phyloP scores from a whole-genome alignment of 2,329 filamentous ascomycete genomes.

The Colletotrichum sp. region DNA sequence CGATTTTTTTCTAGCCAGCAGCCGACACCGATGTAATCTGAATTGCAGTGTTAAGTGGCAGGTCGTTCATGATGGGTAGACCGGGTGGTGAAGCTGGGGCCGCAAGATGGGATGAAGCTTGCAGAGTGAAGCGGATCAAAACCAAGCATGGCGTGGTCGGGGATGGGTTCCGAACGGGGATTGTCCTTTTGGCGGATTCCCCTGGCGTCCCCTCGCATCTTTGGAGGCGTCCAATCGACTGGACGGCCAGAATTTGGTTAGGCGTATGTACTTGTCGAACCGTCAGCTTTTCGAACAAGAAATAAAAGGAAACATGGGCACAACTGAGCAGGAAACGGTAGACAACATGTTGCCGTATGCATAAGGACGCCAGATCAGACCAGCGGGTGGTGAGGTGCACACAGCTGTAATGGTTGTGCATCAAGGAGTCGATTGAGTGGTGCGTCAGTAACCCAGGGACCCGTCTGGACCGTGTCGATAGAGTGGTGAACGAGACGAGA shows the following conservation, averaged over 20 bases:
- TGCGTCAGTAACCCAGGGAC: background rate
- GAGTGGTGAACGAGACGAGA: background rate
- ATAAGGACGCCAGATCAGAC: background rate
- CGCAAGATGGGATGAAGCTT: conserved; percentile 20
- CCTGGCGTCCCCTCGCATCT: conserved; percentile 9
- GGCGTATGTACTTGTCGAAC: background rate
- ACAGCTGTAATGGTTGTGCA: background rate
- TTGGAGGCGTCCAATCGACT: conserved; percentile 3
- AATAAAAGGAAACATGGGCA: background rate
- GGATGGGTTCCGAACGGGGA: conserved; percentile 18
- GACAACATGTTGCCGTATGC: background rate
- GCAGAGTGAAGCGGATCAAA: conserved; percentile 7
- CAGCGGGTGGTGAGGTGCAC: background rate
- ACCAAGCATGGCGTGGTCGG: conserved; percentile 9
- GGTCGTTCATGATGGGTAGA: background rate
- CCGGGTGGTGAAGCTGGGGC: background rate
- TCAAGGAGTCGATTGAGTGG: background rate
- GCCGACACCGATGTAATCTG: background rate
- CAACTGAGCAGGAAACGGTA: background rate
- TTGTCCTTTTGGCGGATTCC: conserved; percentile 3
- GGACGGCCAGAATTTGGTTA: background rate
- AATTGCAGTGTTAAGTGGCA: background rate
- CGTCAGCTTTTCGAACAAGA: background rate
- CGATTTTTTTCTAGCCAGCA: background rate
- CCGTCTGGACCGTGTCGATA: background rate